A percentile compares a stretch with the other conserved stretches of the same genome.
Evolutionary conservation across 768 basidiomycete genomes (phyloP).

Genomic region (Hortiboletus flavorubellus): DNA sequence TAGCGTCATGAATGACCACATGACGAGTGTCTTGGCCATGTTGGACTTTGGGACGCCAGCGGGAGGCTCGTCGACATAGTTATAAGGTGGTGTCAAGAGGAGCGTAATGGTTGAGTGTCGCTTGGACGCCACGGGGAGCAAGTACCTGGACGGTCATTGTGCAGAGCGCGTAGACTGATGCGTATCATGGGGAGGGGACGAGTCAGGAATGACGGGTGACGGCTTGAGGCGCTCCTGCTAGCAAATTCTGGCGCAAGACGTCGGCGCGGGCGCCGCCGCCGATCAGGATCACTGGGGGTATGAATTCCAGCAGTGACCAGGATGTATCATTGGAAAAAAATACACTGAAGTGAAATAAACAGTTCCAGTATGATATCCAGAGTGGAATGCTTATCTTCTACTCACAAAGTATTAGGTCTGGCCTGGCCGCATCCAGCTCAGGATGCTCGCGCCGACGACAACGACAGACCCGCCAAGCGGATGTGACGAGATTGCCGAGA

Average conservation of each 20-base stretch:
- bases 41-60: conserved; percentile 29
- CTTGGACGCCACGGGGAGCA: conserved; percentile 35
- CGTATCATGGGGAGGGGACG: neutral
- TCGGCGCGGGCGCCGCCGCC: too few relatives aligned
- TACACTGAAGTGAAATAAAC: too few relatives aligned
- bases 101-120: conserved; percentile 37
- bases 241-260: neutral
- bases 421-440: neutral
- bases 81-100: conserved; percentile 32
- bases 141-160: conserved; percentile 23
- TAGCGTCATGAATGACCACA: conserved; percentile 30
- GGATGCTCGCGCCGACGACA: neutral
- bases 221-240: neutral
- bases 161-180: neutral
- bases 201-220: neutral
- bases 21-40: conserved; percentile 16
- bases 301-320: too few relatives aligned
- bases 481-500: neutral
- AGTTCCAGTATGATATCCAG: too few relatives aligned
- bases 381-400: too few relatives aligned
- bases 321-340: too few relatives aligned
- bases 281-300: too few relatives aligned
- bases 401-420: too few relatives aligned
- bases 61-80: conserved; percentile 32
- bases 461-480: too few relatives aligned